phyloP scores from a whole-genome alignment of 345 rosid genomes.

The Gossypium ekmanianum region DNA sequence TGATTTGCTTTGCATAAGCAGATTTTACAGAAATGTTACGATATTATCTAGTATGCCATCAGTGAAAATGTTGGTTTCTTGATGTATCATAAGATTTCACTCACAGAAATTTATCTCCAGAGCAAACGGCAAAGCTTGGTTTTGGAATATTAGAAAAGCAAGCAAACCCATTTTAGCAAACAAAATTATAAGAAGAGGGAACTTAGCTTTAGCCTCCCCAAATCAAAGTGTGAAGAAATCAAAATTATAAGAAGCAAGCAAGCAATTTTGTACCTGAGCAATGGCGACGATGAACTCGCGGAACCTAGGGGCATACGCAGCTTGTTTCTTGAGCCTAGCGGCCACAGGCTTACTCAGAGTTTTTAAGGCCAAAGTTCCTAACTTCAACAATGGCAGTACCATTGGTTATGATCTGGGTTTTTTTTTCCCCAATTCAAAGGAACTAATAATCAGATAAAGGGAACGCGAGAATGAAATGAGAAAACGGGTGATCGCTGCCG shows the following conservation, averaged over 20 bases:
- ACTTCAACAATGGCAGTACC: conserved; percentile 19
- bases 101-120: background rate
- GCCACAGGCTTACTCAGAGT: conserved; percentile 20
- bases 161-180: background rate
- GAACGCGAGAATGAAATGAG: background rate
- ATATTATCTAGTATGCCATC: no score
- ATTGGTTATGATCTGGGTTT: conserved; percentile 3
- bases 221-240: background rate
- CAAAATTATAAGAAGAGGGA: background rate
- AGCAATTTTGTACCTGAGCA: conserved; percentile 14
- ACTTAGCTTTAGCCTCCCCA: background rate
- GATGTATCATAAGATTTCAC: background rate
- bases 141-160: background rate
- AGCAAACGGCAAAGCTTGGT: background rate
- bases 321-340: conserved; percentile 14
- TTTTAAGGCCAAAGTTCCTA: conserved; percentile 22
- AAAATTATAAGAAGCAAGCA: background rate
- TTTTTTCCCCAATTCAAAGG: background rate
- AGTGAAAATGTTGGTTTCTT: no score
- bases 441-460: background rate
- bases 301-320: conserved; percentile 14
- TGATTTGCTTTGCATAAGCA: background rate
- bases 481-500: background rate
- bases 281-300: conserved; percentile 56
- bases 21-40: background rate